A percentile compares a stretch with the other conserved stretches of the same genome.
phyloP scores from a whole-genome alignment of 1,284 basidiomycete species.

The Heterobasidion occidentale region DNA sequence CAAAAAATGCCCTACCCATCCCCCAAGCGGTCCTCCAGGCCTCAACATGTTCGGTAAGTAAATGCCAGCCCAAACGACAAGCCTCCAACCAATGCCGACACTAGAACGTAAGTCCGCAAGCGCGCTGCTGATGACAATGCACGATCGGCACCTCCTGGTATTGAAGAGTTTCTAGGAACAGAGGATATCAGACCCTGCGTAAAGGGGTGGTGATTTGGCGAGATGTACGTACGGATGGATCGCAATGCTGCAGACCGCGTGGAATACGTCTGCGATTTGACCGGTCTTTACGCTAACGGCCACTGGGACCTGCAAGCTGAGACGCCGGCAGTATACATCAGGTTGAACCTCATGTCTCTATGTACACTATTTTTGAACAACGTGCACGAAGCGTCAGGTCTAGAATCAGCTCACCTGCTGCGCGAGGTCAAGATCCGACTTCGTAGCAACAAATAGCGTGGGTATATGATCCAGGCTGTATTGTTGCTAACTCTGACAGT shows the following conservation, averaged over 20 bases:
- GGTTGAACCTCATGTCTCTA: conserved; percentile 97
- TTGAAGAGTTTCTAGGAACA: conserved; percentile 47
- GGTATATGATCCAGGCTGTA: conserved; percentile 93
- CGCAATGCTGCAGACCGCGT: conserved; percentile 77
- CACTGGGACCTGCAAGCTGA: conserved; percentile 83
- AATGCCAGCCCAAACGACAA: conserved; percentile 60
- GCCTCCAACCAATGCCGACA: conserved; percentile 62
- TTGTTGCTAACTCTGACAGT: conserved; percentile 68
- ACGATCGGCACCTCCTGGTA: conserved; percentile 73
- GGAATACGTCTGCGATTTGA: conserved; percentile 87
- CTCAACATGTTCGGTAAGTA: conserved; percentile 54
- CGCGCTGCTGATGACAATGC: conserved; percentile 59
- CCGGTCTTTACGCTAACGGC: conserved; percentile 83
- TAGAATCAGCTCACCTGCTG: conserved; percentile 57
- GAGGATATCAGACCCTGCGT: conserved; percentile 1
- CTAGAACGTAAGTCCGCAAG: conserved; percentile 58
- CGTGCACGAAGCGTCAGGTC: conserved; percentile 1
- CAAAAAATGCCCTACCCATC: conserved; percentile 56
- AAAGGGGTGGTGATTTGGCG: background rate
- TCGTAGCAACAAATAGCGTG: conserved; percentile 96
- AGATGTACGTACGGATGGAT: conserved; percentile 67
- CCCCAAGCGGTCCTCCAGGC: conserved; percentile 45
- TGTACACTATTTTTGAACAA: conserved; percentile 7
- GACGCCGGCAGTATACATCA: conserved; percentile 87
- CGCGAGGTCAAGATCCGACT: conserved; percentile 94